A percentile compares a stretch with the other conserved stretches of the same genome.
phyloP scores from a whole-genome alignment of 2,329 filamentous ascomycete species.

The Lecanicillium sp. region DNA sequence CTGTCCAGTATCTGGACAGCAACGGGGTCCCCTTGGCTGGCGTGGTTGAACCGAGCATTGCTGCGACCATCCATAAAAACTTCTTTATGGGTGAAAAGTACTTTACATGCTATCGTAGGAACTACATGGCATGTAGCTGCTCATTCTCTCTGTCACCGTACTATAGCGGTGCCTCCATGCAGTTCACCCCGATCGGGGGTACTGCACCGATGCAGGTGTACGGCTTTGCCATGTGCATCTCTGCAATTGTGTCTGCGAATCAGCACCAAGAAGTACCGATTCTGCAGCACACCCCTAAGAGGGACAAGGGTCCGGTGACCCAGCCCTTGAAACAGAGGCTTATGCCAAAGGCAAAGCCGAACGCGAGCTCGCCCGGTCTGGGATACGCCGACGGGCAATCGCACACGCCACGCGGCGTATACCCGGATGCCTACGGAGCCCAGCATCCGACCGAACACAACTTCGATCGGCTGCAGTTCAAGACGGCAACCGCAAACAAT shows the following conservation, averaged over 20 bases:
- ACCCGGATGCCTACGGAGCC: no score
- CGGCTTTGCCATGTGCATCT: constrained; percentile 77
- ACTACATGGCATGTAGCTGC: constrained; percentile 84
- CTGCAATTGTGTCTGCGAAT: constrained; percentile 72
- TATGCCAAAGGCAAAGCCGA: constrained; percentile 48
- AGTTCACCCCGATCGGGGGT: constrained; percentile 45
- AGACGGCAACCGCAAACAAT: constrained; percentile 89
- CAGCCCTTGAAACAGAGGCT: constrained; percentile 66
- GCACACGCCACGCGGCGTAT: no score
- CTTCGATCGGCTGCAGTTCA: constrained; percentile 92
- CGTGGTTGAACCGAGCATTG: constrained; percentile 42
- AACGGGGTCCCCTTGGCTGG: constrained; percentile 38
- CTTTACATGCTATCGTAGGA: constrained; percentile 89
- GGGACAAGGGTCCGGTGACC: constrained; percentile 78
- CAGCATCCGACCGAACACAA: constrained; percentile 53
- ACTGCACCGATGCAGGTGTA: constrained; percentile 58
- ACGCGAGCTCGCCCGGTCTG: constrained; percentile 26
- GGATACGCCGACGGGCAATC: neutral
- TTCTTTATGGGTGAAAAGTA: constrained; percentile 77
- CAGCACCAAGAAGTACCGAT: constrained; percentile 73
- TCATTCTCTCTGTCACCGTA: constrained; percentile 65
- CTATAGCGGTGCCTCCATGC: constrained; percentile 39
- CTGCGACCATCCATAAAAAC: constrained; percentile 79
- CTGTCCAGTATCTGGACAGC: constrained; percentile 54
- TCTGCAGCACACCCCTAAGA: constrained; percentile 85